Evolutionary conservation across 2,329 filamentous ascomycete genomes (phyloP).

Genomic region (Ophiocordyceps robertsii): DNA sequence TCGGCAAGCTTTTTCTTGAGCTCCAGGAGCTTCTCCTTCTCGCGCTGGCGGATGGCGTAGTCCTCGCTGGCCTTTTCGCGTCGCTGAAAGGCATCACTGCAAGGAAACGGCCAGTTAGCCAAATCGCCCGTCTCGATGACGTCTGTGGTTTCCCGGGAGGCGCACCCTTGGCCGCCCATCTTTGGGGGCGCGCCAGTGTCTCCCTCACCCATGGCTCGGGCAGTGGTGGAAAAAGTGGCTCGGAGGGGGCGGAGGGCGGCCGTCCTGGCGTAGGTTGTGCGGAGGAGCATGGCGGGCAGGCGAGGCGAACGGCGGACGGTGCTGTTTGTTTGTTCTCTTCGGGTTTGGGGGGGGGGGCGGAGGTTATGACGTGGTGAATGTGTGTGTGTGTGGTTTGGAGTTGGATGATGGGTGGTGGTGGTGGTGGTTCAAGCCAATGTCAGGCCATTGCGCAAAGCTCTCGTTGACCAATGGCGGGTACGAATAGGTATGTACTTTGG

Average conservation of each 20-base stretch:
- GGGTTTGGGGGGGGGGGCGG: background rate
- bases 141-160: background rate
- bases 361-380: background rate
- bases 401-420: too few relatives aligned
- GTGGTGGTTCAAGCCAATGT: too few relatives aligned
- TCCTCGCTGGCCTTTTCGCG: slow-evolving; percentile 83
- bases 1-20: slow-evolving; percentile 61
- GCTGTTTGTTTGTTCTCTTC: background rate
- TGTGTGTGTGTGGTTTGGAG: too few relatives aligned
- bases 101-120: slow-evolving; percentile 2
- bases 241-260: slow-evolving; percentile 39
- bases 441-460: too few relatives aligned
- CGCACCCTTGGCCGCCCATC: slow-evolving; percentile 37
- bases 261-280: slow-evolving; percentile 45
- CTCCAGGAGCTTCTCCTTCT: slow-evolving; percentile 76
- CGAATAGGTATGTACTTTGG: too few relatives aligned
- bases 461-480: too few relatives aligned
- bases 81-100: slow-evolving; percentile 81
- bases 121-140: background rate
- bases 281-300: slow-evolving; percentile 41
- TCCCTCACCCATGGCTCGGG: slow-evolving; percentile 52
- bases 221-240: slow-evolving; percentile 47
- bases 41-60: slow-evolving; percentile 71
- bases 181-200: slow-evolving; percentile 52
- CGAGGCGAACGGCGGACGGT: slow-evolving; percentile 2